Conservation (phyloP, 345 rosid species). For the Noccaea caerulescens region DNA sequence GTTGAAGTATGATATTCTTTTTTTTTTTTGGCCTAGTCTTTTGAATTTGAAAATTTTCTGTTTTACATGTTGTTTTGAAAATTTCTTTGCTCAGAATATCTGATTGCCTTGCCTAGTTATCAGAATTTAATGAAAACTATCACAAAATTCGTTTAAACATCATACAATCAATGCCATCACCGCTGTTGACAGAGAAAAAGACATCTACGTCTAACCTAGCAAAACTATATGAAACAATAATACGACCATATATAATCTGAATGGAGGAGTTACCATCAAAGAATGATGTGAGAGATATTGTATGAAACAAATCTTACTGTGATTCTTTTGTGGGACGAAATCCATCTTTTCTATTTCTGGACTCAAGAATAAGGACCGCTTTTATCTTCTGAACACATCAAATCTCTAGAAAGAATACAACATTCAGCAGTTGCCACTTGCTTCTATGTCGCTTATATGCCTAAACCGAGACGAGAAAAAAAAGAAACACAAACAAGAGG, state of each 20-base stretch:
- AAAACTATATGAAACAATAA: too few species aligned
- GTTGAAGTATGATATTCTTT: constrained; percentile 18
- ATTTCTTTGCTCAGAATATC: not conserved
- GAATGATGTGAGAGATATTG: too few species aligned
- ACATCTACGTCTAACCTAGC: too few species aligned
- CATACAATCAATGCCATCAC: too few species aligned
- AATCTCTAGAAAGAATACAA: constrained; percentile 2
- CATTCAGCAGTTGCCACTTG: constrained; percentile 4
- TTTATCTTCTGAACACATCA: constrained; percentile 25
- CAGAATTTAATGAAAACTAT: not conserved
- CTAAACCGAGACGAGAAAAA: not conserved
- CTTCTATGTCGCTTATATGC: not conserved
- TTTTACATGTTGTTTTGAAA: not conserved
- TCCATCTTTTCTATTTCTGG: not conserved
- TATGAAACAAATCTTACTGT: too few species aligned
- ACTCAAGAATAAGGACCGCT: not conserved
- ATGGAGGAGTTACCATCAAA: too few species aligned
- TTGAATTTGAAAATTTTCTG: not conserved
- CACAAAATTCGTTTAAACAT: too few species aligned
- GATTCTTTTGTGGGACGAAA: too few species aligned
- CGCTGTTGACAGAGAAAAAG: too few species aligned
- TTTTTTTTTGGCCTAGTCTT: constrained; percentile 26
- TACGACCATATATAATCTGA: too few species aligned
- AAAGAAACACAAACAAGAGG: constrained; percentile 8
- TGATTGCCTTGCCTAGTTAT: too few species aligned